A percentile compares a stretch with the other conserved stretches of the same genome.
Conservation (phyloP, 768 basidiomycete species). For the Tylopilus sp. region DNA sequence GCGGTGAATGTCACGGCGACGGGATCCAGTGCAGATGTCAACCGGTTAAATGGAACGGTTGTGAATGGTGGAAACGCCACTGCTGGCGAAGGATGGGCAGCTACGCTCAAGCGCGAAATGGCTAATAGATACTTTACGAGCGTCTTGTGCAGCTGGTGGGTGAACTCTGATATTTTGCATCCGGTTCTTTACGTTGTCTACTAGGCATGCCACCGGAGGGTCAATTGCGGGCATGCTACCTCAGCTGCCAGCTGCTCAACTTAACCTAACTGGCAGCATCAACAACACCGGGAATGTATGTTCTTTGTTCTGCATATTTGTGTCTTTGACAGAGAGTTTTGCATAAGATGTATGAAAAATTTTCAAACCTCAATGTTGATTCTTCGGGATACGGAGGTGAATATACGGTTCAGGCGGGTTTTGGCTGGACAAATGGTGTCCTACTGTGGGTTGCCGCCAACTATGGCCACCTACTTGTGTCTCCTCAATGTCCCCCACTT, state of each 20-base stretch:
- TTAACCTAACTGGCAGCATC: slow-evolving; percentile 64
- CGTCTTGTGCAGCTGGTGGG: slow-evolving; percentile 85
- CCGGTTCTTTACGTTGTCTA: neutral
- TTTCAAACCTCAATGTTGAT: slow-evolving; percentile 74
- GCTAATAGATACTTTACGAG: slow-evolving; percentile 85
- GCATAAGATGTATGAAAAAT: slow-evolving; percentile 82
- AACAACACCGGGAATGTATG: slow-evolving; percentile 73
- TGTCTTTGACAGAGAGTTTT: neutral
- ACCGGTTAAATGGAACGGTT: slow-evolving; percentile 50
- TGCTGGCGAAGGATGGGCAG: slow-evolving; percentile 61
- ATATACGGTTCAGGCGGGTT: slow-evolving; percentile 85
- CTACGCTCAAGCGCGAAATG: slow-evolving; percentile 61
- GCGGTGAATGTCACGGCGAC: slow-evolving; percentile 47
- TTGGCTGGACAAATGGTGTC: slow-evolving; percentile 89
- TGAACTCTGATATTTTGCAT: neutral
- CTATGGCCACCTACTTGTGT: slow-evolving; percentile 57
- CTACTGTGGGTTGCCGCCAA: slow-evolving; percentile 68
- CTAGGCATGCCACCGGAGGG: slow-evolving; percentile 87
- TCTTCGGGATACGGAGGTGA: slow-evolving; percentile 80
- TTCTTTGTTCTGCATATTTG: slow-evolving; percentile 3
- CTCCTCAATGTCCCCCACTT: slow-evolving; percentile 61
- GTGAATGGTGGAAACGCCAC: slow-evolving; percentile 66
- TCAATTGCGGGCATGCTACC: slow-evolving; percentile 68
- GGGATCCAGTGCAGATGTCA: slow-evolving; percentile 61
- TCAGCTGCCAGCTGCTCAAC: slow-evolving; percentile 62